These are phyloP conservation scores for Rhodosporidiobolus sp. DNA, from an alignment of 768 basidiomycete species.

Conservation along the genomic window DNA sequence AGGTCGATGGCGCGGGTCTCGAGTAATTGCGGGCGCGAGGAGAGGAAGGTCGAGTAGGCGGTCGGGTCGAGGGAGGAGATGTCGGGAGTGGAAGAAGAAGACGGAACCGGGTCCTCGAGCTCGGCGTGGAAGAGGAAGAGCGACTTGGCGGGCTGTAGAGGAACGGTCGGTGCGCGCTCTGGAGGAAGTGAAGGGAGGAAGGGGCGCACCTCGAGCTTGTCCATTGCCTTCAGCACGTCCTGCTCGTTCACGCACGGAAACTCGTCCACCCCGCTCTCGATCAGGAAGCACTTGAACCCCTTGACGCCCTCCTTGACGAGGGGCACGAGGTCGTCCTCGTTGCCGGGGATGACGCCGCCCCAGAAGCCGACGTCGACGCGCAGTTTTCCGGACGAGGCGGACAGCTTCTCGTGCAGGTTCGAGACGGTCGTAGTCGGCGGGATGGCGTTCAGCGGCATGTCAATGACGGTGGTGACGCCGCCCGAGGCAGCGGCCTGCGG, in stretches of 20 bases:
- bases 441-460: conserved; percentile 97
- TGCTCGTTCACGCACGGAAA: conserved; percentile 78
- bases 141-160: conserved; percentile 60
- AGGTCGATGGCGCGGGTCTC: conserved; percentile 79
- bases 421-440: conserved; percentile 86
- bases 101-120: conserved; percentile 50
- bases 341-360: conserved; percentile 92
- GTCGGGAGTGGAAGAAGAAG: conserved; percentile 17
- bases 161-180: not conserved
- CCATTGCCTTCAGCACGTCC: conserved; percentile 70
- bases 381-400: conserved; percentile 68
- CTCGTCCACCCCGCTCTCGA: conserved; percentile 94
- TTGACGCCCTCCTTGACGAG: conserved; percentile 76
- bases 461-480: conserved; percentile 90
- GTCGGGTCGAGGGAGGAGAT: conserved; percentile 52
- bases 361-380: conserved; percentile 83
- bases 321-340: conserved; percentile 71
- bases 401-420: conserved; percentile 68
- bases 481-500: conserved; percentile 74
- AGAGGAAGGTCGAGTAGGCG: conserved; percentile 74
- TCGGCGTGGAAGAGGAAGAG: conserved; percentile 92
- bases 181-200: not conserved
- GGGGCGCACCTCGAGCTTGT: conserved; percentile 62
- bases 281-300: conserved; percentile 96
- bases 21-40: conserved; percentile 73